These are phyloP conservation scores for Alternaria ventricosa DNA, from an alignment of 2,329 filamentous ascomycete species.

Conservation along the genomic window DNA sequence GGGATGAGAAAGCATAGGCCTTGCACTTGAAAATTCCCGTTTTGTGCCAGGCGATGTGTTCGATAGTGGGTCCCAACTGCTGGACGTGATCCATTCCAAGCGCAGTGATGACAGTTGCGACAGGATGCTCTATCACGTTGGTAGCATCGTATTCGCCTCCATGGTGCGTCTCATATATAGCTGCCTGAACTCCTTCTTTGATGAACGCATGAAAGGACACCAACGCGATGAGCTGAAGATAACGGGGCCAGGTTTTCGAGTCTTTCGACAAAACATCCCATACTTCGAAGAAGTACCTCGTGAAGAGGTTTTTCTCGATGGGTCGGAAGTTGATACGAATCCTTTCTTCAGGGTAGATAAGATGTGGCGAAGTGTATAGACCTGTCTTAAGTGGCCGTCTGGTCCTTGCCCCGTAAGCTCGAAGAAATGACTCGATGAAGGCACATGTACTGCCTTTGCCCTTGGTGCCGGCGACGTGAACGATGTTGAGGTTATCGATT, in stretches of 20 bases:
- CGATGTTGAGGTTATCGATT: conserved; percentile 56
- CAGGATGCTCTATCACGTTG: conserved; percentile 66
- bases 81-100: conserved; percentile 73
- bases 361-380: conserved; percentile 73
- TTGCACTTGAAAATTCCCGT: conserved; percentile 72
- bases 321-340: conserved; percentile 45
- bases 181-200: conserved; percentile 65
- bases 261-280: not conserved
- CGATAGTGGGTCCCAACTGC: conserved; percentile 67
- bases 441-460: conserved; percentile 78
- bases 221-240: conserved; percentile 14
- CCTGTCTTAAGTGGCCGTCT: conserved; percentile 56
- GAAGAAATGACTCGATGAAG: conserved; percentile 69
- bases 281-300: conserved; percentile 15
- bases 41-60: conserved; percentile 76
- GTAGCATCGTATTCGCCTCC: conserved; percentile 65
- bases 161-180: conserved; percentile 71
- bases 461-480: conserved; percentile 78
- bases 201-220: conserved; percentile 69
- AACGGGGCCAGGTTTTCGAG: not conserved
- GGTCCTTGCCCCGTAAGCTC: conserved; percentile 53
- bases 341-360: conserved; percentile 54
- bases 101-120: conserved; percentile 67
- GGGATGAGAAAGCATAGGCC: conserved; percentile 55
- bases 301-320: conserved; percentile 56